Base-by-base conservation (phyloP, 108 stramenopile genomes). In the Cyclotella kingstonii region DNA sequence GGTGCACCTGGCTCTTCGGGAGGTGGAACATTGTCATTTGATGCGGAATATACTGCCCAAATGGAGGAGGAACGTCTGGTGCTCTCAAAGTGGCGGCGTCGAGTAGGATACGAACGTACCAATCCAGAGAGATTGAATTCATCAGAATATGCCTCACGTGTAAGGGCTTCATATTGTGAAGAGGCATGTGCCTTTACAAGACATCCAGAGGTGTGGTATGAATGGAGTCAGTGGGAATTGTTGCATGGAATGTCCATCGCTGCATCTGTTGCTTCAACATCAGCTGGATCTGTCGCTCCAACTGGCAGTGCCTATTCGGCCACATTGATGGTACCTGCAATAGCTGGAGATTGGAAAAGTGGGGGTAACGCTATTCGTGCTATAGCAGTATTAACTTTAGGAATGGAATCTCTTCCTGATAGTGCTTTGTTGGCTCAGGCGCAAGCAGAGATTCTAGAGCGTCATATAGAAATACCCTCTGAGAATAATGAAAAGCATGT, bases 161-260 rank as follows among this genome's bases (percentile, higher is more conserved):
- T 94, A 22, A 81, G 93, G 23, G 64, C 78, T 15, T 68, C 67
- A 25, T 94, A 82, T 80, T 73, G 82, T 39, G 93, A 90, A 61
- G 79, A 84, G 60, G 80, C 71, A n/a, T 85, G 84, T 54, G 80
- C 77, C 3, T 79, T 91, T 59, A 82, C 85, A 29, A 62, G 85
- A 22, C 84, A 89, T 66, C 84, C 87, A 14, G 93, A 94, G 61
- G 81, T 80, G 19, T 94, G 93, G 93, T 82, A 86, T 31, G 89
- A 86, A 76, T 94, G 93, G 93, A 79, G 84, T 63, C 81, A 74
- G 61, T 94, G 88, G 87, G 93, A 94, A 64, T 59, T 84, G 23
- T 46, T 70, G 35, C 79, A 76, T 45, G 58, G 66, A 44, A 64
- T 44, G 23, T 65, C 77, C 1, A 34, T 58, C 29, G 71, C 60